Evolutionary conservation across 768 basidiomycete species (phyloP), one percentile per base, ranked within the genome.

Genomic region (Boletus sp.): DNA sequence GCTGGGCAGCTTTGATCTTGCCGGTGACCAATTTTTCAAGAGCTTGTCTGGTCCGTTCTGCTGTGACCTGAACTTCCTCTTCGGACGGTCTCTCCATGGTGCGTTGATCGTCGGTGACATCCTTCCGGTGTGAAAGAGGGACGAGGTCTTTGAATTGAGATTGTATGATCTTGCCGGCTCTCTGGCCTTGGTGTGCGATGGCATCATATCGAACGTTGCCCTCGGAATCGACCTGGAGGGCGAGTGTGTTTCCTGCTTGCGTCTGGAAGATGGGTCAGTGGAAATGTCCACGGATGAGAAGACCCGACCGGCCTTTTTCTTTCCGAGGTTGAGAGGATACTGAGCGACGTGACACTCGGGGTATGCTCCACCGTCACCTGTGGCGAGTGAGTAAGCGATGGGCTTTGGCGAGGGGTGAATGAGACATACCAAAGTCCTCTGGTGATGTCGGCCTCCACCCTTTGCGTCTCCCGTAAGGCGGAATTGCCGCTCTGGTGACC

Each of bases 121-220:
- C 97, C 69, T 90, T 92, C 33, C 97, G 85, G 67, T 97, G 86
- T 0, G 83, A 78, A 1, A 99, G 81, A 1, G 97, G 97, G 0
- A 99, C 94, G 29, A 99, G 87, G 70, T 98, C 97, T 70, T 97
- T 98, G 79, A 97, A 98, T 64, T 95, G 93, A 0, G 94, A 94
- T 69, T 98, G 96, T 11, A 98, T 82, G 52, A 85, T 75, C 71
- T 92, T 92, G 63, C 89, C 93, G 1, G 82, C 79, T 20, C 92
- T 86, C 67, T 97, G 92, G 40, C 97, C 97, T 73, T 98, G 94
- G 58, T 89, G 88, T 9, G 96, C 96, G 63, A 98, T 98, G 50
- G 92, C 95, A 73, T 97, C 95, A 70, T 98, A 99, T 60, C 92
- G 89, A 50, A 98, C 94, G 60, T 94, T 95, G 46, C 97, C 97